Base-by-base conservation (phyloP, 495 filamentous ascomycete genomes). In the Podospora pseudopauciseta region DNA sequence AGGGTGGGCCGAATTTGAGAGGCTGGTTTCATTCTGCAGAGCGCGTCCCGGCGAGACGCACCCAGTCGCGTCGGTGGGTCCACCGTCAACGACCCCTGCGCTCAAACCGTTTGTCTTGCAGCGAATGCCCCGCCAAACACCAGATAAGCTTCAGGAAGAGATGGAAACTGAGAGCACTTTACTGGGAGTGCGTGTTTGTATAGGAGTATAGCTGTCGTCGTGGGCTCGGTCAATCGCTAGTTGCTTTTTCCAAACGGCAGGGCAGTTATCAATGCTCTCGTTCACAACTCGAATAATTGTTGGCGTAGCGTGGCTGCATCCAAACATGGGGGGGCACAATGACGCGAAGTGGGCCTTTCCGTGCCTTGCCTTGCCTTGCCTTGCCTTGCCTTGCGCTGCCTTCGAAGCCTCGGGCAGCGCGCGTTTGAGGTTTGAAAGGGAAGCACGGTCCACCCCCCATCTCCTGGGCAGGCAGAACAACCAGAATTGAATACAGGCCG, bases 11-110 rank as follows among this genome's bases (percentile, higher is more conserved):
- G 71, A 70, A 71, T 75, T 72, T 67, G 68, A 75, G 72, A 72
- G 76, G 75, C 72, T 77, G 76, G 75, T 70, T 60, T 63, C 73
- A 76, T 75, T 72, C 73, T 70, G 63, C 57, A 62, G 67, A 68
- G 65, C 75, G 75, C 74, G 76, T 74, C 64, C 59, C 65, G 67
- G 67, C 67, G n/a, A 32, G 61, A 5, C 61, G 16, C 23, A 28
- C 19, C 59, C 64, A 64, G 74, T 71, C 72, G 74, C 74, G 74
- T 74, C 70, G 60, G 72, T 73, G 71, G 73, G 75, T 77, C 28
- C 34, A 62, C 59, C 44, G 58, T 27, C 32, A n/a, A 23, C 16
- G 26, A 30, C 59, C 20, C 26, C 59, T 28, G 59, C 23, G 3
- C 9, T 18, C 16, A 19, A 27, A 58, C 18, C 9, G 39, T 49